A percentile compares a stretch with the other conserved stretches of the same genome.
Conservation (phyloP, 106 monocot genomes). For the Allium sativum region DNA sequence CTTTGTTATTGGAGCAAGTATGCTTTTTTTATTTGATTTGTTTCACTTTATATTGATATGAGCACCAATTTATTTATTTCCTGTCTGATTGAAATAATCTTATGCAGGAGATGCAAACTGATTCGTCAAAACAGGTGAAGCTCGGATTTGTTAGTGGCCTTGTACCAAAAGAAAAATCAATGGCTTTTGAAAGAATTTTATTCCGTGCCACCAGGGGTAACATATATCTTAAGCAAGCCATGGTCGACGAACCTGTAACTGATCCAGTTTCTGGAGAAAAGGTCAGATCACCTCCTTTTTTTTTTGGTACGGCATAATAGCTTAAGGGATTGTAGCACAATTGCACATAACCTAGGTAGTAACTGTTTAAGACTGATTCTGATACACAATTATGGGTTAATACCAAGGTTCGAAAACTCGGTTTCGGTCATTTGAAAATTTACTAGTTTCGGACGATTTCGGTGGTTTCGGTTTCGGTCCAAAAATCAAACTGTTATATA, state of each 20-base stretch:
- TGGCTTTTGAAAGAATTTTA: conserved; percentile 95
- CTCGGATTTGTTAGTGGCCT: conserved; percentile 95
- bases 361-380: too few relatives aligned
- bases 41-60: conserved; percentile 1
- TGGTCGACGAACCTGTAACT: conserved; percentile 71
- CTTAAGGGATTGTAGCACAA: too few relatives aligned
- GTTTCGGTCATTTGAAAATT: too few relatives aligned
- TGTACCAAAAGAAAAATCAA: conserved; percentile 83
- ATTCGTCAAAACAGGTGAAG: conserved; percentile 89
- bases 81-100: neutral
- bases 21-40: neutral
- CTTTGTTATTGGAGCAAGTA: conserved; percentile 77
- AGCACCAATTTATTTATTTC: neutral
- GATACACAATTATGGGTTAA: too few relatives aligned
- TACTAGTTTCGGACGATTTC: too few relatives aligned
- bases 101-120: conserved; percentile 64
- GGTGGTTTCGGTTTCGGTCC: too few relatives aligned
- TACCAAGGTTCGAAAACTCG: too few relatives aligned
- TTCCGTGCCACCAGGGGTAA: conserved; percentile 97
- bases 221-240: conserved; percentile 72
- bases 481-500: too few relatives aligned
- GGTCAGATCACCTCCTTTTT: conserved; percentile 17
- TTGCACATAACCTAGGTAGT: too few relatives aligned
- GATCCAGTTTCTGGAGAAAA: conserved; percentile 92
- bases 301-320: too few relatives aligned